Evolutionary conservation across 441 rosid genomes (phyloP), one percentile per base, ranked within the genome.

Genomic region (Bruguiera hainesii): DNA sequence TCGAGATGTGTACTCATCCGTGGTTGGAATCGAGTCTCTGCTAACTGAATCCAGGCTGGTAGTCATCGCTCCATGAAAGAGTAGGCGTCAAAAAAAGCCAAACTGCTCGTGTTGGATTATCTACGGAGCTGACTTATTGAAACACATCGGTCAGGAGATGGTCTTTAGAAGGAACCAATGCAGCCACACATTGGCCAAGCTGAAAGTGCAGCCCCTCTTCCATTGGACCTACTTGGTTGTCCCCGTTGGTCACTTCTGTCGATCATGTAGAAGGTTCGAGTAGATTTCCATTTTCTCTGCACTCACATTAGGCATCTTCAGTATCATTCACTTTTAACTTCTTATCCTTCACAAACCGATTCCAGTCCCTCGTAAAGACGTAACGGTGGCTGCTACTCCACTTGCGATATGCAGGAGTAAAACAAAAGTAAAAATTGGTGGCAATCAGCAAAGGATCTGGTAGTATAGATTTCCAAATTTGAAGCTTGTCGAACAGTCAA

Each of bases 291-390:
- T 35, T 72, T 29, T 66, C 76, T 11, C 30, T 59, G 4, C 64
- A 18, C 53, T 78, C 75, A 21, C 87, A 86, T 25, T 29, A 7
- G n/a, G 37, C 60, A 75, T 70, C 56, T 29, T 84, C 53, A n/a
- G 61, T 70, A 53, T 83, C 91, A 0, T 62, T 75, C 0, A 82
- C 79, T 67, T 73, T 76, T 75, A 86, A 60, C 13, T 64, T 52
- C 23, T 82, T 79, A 52, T 83, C 88, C 78, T 66, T 83, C 39
- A 82, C 85, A 37, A 83, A 89, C 60, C 72, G 59, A 42, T 73
- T 86, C 90, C 95, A 86, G 6, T 90, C 95, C 75, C 82, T 78
- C 0, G 87, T 82, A 77, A 86, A 84, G 13, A 86, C 87, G 28
- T 73, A 84, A 70, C 88, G 83, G 64, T 78, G 81, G 62, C 89